A percentile compares a stretch with the other conserved stretches of the same genome.
phyloP scores from a whole-genome alignment of 2,329 filamentous ascomycete genomes.

The Sclerotinia glacialis region DNA sequence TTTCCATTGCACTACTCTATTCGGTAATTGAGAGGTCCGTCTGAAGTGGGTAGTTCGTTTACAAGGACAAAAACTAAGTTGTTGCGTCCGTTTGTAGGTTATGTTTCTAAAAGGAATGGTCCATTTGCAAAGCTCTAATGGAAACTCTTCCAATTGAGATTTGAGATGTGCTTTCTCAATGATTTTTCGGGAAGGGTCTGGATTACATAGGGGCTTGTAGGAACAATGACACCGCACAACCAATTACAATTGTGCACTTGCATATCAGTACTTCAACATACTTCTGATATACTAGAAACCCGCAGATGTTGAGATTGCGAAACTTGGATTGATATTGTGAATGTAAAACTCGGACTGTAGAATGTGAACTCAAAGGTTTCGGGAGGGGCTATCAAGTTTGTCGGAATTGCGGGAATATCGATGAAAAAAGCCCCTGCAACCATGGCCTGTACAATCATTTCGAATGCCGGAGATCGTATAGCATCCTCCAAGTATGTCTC shows the following conservation, averaged over 20 bases:
- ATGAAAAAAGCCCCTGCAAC: neutral
- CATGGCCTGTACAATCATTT: neutral
- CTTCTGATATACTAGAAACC: neutral
- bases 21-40: too few species aligned
- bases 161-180: neutral
- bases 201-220: neutral
- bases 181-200: neutral
- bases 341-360: neutral
- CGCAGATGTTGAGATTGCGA: neutral
- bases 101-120: too few species aligned
- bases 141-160: neutral
- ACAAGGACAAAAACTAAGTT: too few species aligned
- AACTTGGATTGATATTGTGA: neutral
- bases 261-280: slow-evolving; percentile 2
- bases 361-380: neutral
- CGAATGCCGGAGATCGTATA: neutral
- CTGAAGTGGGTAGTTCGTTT: too few species aligned
- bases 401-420: neutral
- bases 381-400: neutral
- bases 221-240: neutral
- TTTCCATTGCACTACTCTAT: too few species aligned
- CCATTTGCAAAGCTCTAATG: neutral
- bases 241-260: neutral
- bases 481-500: neutral
- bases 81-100: too few species aligned